Evolutionary conservation across 306 rosid genomes (phyloP).

Genomic region (Purshia tridentata): DNA sequence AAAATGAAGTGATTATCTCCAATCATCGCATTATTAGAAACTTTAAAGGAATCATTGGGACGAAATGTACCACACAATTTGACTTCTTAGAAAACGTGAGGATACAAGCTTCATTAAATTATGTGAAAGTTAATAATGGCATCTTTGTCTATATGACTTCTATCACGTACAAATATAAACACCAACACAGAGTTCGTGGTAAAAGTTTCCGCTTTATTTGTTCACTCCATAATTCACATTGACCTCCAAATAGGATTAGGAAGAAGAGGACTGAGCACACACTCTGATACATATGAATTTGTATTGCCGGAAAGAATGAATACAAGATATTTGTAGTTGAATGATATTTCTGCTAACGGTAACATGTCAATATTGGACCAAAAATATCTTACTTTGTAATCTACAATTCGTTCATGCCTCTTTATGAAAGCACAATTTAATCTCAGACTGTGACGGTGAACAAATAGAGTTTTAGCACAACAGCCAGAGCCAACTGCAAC

Average conservation of each 20-base stretch:
- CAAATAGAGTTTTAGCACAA: slow-evolving; percentile 73
- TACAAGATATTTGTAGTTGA: slow-evolving; percentile 30
- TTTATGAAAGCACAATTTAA: slow-evolving; percentile 16
- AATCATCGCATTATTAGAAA: not conserved
- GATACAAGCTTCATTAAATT: too few species aligned
- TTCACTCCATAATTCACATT: not conserved
- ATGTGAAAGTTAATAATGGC: too few species aligned
- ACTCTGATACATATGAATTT: slow-evolving; percentile 25
- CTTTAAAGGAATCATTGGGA: not conserved
- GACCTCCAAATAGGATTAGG: not conserved
- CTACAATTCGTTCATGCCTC: slow-evolving; percentile 38
- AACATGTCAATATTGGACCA: slow-evolving; percentile 26
- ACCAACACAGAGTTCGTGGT: too few species aligned
- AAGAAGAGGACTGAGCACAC: not conserved
- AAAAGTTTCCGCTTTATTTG: too few species aligned
- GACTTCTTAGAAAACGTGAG: too few species aligned
- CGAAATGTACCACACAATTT: too few species aligned
- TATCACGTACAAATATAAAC: too few species aligned
- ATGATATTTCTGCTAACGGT: slow-evolving; percentile 36
- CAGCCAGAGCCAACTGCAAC: slow-evolving; percentile 84
- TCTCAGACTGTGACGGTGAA: slow-evolving; percentile 72
- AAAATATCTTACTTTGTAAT: slow-evolving; percentile 33
- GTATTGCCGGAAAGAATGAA: slow-evolving; percentile 49
- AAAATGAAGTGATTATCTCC: not conserved
- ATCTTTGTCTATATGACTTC: too few species aligned